Base-by-base conservation (phyloP, 2,329 filamentous ascomycete species). In the Fusarium sp. region DNA sequence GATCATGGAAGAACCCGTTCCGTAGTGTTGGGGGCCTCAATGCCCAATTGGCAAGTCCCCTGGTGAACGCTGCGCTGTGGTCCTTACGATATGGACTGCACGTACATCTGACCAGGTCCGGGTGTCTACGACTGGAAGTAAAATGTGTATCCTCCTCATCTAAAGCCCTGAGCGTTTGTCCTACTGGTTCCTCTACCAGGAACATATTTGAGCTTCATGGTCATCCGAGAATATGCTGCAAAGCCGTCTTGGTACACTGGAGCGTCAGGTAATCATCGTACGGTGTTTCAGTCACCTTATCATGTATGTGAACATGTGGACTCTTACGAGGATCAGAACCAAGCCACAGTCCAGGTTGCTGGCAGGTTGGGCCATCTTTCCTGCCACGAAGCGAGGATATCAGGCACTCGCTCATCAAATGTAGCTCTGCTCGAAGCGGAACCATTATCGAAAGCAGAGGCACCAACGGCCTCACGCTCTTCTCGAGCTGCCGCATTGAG, bases 401-500 rank as follows among this genome's bases (percentile, higher is more conserved):
- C 94, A 0, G 96, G 96, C 3, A 99, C 96, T 57, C 89, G 88
- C 78, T 97, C 94, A 80, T 99, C 96, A 75, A 99, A 99, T 31
- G 91, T 91, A 33, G 87, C 84, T 59, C 95, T 85, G 58, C 89
- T 89, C 3, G 87, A 85, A 6, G 87, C 88, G 62, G 84, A 86
- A 12, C 90, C 92, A 55, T 86, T 86, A 60, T 94, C 89, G 84
- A 94, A 97, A 0, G 86, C 86, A 3, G 83, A 79, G 0, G 86
- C 80, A 4, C 91, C 92, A 30, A 89, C 83, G 11, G 84, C 80
- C 38, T 90, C 87, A 59, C 93, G 85, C 80, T 97, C 95, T 77
- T 94, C 89, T 30, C 81, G 84, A 1, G 96, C 96, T 1, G 89
- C 92, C 18, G 88, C 86, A 76, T 98, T 98, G 62, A 99, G 82